phyloP scores from a whole-genome alignment of 306 rosid species.

The Notholithocarpus densiflorus region DNA sequence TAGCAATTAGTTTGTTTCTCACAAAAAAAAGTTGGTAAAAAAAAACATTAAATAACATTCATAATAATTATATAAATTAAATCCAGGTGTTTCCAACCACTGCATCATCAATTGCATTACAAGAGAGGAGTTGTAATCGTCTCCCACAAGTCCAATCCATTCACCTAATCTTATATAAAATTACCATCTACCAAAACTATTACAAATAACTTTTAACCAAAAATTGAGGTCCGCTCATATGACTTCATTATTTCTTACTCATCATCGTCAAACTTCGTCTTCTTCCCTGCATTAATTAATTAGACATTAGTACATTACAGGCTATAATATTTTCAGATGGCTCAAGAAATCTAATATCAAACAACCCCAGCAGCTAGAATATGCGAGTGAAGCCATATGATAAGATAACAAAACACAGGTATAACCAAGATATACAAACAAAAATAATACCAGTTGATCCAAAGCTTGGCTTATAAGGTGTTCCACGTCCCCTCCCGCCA shows the following conservation, averaged over 20 bases:
- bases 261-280: constrained; percentile 40
- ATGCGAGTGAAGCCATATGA: neutral
- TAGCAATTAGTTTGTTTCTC: too few relatives aligned
- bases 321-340: neutral
- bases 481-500: constrained; percentile 43
- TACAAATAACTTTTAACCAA: too few relatives aligned
- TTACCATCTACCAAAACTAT: too few relatives aligned
- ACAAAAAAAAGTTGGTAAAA: too few relatives aligned
- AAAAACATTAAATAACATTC: too few relatives aligned
- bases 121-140: too few relatives aligned
- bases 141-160: too few relatives aligned
- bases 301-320: neutral
- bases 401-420: neutral
- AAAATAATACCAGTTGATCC: constrained; percentile 42
- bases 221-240: neutral
- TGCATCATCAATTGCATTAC: too few relatives aligned
- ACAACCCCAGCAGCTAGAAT: neutral
- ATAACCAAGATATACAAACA: constrained; percentile 1
- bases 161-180: too few relatives aligned
- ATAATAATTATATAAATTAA: too few relatives aligned
- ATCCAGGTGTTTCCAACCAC: too few relatives aligned
- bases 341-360: neutral
- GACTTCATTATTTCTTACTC: neutral
- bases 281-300: constrained; percentile 32
- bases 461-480: constrained; percentile 28